These are phyloP conservation scores for Phytophthora fragariae DNA, from an alignment of 352 stramenopile genomes.

Conservation along the genomic window DNA sequence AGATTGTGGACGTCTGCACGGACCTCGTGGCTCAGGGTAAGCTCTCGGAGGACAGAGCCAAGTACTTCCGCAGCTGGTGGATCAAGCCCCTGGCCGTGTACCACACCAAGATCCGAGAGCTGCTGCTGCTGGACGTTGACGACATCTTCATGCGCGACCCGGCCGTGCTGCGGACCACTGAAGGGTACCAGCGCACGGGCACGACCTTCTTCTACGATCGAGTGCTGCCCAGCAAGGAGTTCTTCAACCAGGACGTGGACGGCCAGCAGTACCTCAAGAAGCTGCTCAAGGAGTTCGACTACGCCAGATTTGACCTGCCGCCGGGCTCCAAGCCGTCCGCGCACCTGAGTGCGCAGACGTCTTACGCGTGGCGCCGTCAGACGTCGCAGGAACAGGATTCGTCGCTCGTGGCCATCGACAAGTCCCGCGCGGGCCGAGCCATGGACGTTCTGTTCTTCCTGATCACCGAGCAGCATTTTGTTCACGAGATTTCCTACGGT, in stretches of 20 bases:
- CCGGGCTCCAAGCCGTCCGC: constrained; percentile 29
- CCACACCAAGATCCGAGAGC: constrained; percentile 56
- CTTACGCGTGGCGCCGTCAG: constrained; percentile 44
- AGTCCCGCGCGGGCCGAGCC: constrained; percentile 40
- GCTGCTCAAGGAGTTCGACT: constrained; percentile 52
- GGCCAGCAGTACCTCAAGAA: constrained; percentile 47
- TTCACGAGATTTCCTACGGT: constrained; percentile 45
- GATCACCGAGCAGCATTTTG: constrained; percentile 52
- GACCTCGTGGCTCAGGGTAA: constrained; percentile 38
- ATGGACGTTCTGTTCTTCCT: constrained; percentile 61
- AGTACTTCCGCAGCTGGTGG: constrained; percentile 67
- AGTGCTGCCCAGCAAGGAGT: constrained; percentile 56
- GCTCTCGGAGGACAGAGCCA: constrained; percentile 39
- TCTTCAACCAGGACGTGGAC: constrained; percentile 58
- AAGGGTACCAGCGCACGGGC: constrained; percentile 52
- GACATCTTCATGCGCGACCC: constrained; percentile 60
- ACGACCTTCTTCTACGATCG: constrained; percentile 79
- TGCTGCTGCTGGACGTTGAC: constrained; percentile 62
- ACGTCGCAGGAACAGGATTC: constrained; percentile 68
- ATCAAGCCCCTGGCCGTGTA: constrained; percentile 68
- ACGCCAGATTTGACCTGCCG: constrained; percentile 41
- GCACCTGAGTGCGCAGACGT: constrained; percentile 31
- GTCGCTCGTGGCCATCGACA: constrained; percentile 63
- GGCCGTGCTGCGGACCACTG: constrained; percentile 44
- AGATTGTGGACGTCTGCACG: constrained; percentile 62